Base-by-base conservation (phyloP, 441 rosid species). In the Corymbia citriodora region DNA sequence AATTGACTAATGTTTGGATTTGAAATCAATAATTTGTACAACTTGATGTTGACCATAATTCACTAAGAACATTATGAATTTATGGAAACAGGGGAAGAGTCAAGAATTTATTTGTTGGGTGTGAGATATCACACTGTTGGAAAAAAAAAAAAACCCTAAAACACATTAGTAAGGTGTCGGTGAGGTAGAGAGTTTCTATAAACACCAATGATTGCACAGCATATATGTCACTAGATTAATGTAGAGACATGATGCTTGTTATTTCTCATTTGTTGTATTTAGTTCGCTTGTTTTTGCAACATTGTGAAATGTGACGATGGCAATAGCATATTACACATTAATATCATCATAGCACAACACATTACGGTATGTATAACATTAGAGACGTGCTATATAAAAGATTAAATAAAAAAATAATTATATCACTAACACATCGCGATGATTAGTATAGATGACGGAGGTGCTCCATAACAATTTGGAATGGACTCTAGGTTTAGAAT, bases 401-500 rank as follows among this genome's bases (percentile, higher is more conserved):
- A 5, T 23, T 2, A 8, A 19, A 9, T 21, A 57, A 25, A 59
- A 57, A 3, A 57, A 13, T 57, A 0, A 23, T 2, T 25, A 29
- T 59, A 59, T 59, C 65, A 59, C 25, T 13, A 12, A 10, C 25
- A 9, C 29, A 23, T 59, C 0, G 0, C 65, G 4, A 25, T 25
- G 13, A 59, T 59, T 59, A 59, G 14, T 59, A 59, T 29, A 59
- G 0, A 59, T 59, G n/a, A 14, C n/a, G 2, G 11, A 4, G 14
- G 25, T 14, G 1, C 65, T 25, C 0, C 0, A 23, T 59, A 59
- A 59, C n/a, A 1, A 2, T 59, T 4, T 3, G 0, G 25, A 59
- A 25, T 17, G 25, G 65, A 10, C 14, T 59, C 14, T 10, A 25
- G 14, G 3, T 59, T 25, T 59, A 11, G 7, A 59, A 59, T 59